Conservation (phyloP, 352 stramenopile genomes). For the Halophytophthora batemanensis region DNA sequence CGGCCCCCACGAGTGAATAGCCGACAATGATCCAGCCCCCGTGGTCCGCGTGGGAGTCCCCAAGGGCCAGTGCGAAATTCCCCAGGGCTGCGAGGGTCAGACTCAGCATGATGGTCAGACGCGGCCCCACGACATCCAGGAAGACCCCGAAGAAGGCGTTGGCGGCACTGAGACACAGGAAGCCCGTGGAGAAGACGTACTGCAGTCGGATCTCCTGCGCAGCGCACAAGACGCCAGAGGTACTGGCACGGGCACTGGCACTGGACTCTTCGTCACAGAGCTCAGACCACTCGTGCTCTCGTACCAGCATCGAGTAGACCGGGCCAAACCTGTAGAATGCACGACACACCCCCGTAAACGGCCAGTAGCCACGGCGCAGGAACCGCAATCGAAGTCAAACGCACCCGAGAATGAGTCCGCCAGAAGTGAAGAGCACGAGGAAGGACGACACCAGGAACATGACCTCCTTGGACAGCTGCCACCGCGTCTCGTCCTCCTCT, state of each 20-base stretch:
- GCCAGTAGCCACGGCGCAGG: neutral
- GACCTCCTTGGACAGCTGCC: constrained; percentile 48
- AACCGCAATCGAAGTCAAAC: too few relatives aligned
- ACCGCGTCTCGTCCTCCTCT: neutral
- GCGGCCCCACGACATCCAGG: constrained; percentile 63
- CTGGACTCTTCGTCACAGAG: constrained; percentile 27
- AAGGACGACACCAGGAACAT: constrained; percentile 63
- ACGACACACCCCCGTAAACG: neutral
- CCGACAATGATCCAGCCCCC: constrained; percentile 61
- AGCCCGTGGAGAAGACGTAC: constrained; percentile 76
- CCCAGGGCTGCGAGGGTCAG: constrained; percentile 43
- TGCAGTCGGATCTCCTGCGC: constrained; percentile 70
- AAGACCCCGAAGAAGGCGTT: constrained; percentile 80
- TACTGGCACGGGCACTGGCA: neutral
- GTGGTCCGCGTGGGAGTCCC: constrained; percentile 46
- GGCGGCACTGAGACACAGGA: constrained; percentile 74
- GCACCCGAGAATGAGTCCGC: constrained; percentile 65
- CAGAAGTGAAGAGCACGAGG: constrained; percentile 59
- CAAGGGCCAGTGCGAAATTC: constrained; percentile 57
- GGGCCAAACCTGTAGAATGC: constrained; percentile 53
- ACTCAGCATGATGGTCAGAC: constrained; percentile 50
- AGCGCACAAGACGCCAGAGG: constrained; percentile 41
- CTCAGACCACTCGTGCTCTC: constrained; percentile 67
- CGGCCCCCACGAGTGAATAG: constrained; percentile 64
- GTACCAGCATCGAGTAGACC: constrained; percentile 65